Evolutionary conservation across 371 early-diverging fungal species (phyloP), one percentile per base, ranked within the genome.

Genomic region (Lichtheimia corymbifera): DNA sequence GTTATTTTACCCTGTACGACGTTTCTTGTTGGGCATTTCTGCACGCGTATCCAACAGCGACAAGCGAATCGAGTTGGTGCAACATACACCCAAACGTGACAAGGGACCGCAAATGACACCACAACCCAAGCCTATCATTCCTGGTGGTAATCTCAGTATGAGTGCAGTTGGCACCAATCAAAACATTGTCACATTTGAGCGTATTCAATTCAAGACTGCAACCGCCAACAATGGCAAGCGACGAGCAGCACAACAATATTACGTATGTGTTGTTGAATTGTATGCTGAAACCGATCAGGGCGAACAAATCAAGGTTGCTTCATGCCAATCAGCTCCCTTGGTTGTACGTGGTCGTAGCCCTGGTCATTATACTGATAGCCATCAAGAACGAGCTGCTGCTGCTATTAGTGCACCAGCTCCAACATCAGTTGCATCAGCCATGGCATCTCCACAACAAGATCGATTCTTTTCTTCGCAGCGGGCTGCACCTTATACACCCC

Each of bases 11-110:
- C 76, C 76, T 35, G 82, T 63, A 13, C 57, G 53, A 24, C 74
- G 77, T 41, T 95, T 94, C 66, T 64, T 79, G 1, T 69, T 95
- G 43, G 89, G 90, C 25, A 84, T 95, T 28, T 79, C 86, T 1
- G 90, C 94, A 15, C 86, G 86, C 11, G 86, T 92, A 17, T 83
- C 87, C 25, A 83, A 83, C 60, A 85, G 84, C 56, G 91, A 89
- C 54, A 85, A 87, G 61, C 71, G 73, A n/a, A 88, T 97, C 30
- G 92, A 93, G 41, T 74, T 97, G 9, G 86, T 95, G n/a, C 96
- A 97, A 72, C 95, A 95, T 63, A 96, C 97, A 6, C 88, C 95
- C n/a, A 97, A 97, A 72, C 88, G 97, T 44, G 96, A 96, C 73
- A 94, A 94, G 65, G 96, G 96, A 0, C 95, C 96, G 5, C 94